A percentile compares a stretch with the other conserved stretches of the same genome.
Conservation (phyloP, 305 asterid species). For the Euphrasia arctica region DNA sequence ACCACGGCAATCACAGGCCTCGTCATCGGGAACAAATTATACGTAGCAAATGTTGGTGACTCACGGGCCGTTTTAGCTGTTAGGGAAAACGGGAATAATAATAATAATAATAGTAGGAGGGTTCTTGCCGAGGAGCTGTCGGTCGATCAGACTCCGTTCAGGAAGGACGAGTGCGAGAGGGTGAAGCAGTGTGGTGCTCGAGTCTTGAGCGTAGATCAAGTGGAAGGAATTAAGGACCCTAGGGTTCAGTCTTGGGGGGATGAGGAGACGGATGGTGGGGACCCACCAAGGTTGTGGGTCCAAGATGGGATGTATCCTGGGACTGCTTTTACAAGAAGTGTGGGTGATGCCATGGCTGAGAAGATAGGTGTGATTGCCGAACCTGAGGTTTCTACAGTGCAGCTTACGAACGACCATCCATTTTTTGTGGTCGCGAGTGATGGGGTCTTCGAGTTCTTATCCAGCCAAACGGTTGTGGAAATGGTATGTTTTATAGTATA, state of each 20-base stretch:
- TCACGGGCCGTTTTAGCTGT: conserved; percentile 90
- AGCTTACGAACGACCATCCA: conserved; percentile 57
- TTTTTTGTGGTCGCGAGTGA: conserved; percentile 92
- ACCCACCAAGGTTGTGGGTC: conserved; percentile 96
- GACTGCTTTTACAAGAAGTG: conserved; percentile 93
- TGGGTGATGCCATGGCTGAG: conserved; percentile 90
- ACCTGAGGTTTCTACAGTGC: conserved; percentile 77
- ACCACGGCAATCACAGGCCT: conserved; percentile 91
- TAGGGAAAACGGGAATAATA: conserved; percentile 52
- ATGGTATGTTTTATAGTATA: conserved; percentile 48
- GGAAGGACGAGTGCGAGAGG: conserved; percentile 88
- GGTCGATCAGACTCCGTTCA: conserved; percentile 82
- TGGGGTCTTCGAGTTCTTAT: conserved; percentile 83
- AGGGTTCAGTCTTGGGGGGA: conserved; percentile 89
- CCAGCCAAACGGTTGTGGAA: conserved; percentile 89
- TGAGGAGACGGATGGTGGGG: conserved; percentile 91
- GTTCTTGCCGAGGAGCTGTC: conserved; percentile 74
- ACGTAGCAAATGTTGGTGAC: conserved; percentile 96
- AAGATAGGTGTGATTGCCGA: conserved; percentile 83
- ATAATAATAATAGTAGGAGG: conserved; percentile 10
- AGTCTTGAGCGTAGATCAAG: conserved; percentile 93
- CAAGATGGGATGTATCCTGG: conserved; percentile 95
- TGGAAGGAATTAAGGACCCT: conserved; percentile 93
- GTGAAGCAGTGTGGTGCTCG: conserved; percentile 94
- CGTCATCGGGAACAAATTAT: conserved; percentile 65